phyloP scores from a whole-genome alignment of 202 grass and related monocot species.

The Alloteropsis angusta region DNA sequence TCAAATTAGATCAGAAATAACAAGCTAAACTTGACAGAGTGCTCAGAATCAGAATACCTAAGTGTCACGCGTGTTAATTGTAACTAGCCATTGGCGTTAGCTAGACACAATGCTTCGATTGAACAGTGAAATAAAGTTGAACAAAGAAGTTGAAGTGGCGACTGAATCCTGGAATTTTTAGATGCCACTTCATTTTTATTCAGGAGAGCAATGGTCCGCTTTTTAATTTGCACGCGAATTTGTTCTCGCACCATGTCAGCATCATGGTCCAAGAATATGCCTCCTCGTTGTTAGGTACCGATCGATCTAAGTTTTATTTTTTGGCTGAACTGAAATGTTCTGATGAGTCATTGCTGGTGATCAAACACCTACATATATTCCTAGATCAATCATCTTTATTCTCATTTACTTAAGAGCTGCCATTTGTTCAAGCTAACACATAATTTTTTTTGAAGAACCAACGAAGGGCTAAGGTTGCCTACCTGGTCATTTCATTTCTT shows the following conservation, averaged over 20 bases:
- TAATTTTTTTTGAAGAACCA: background rate
- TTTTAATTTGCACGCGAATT: background rate
- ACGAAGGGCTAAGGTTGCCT: background rate
- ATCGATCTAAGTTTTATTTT: background rate
- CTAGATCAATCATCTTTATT: background rate
- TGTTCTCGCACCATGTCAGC: background rate
- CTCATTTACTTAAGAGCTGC: background rate
- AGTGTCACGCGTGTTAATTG: background rate
- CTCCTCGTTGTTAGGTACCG: conserved; percentile 8
- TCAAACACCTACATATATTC: background rate
- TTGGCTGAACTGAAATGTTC: background rate
- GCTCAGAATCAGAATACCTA: background rate
- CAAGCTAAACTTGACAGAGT: background rate
- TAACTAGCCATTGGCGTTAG: background rate
- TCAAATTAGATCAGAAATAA: background rate
- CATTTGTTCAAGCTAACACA: background rate
- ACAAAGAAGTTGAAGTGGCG: background rate
- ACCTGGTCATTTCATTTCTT: background rate
- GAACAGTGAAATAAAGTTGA: background rate
- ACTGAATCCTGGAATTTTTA: background rate
- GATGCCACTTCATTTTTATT: background rate
- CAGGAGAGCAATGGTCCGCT: background rate
- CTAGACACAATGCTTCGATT: background rate
- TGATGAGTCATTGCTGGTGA: background rate
- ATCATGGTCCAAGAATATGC: background rate